Base-by-base conservation (phyloP, 331 rosid genomes). In the Prunus yedoensis region DNA sequence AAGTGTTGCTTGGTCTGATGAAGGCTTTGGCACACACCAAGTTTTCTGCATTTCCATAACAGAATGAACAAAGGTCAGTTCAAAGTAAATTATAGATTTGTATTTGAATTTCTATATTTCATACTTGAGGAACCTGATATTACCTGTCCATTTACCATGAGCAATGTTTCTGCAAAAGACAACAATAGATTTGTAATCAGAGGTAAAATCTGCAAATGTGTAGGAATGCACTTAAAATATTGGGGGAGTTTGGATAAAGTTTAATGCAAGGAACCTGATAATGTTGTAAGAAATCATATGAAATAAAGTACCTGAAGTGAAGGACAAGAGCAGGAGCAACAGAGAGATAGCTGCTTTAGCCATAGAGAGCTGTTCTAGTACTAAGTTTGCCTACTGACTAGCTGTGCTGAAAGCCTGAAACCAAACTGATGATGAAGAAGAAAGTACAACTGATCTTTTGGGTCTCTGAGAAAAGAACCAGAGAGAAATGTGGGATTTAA, bases 1-100 rank as follows among this genome's bases (percentile, higher is more conserved):
- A 20, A 94, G 90, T 1, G 95, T 85, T 41, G 98, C 95, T 57
- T 88, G 88, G 43, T 94, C 96, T 52, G 98, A 85, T 25, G 98
- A 94, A 46, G 98, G 97, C 77, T 87, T 91, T 3, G 96, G 91
- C 68, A 94, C 91, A 77, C 98, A 94, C 98, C 98, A 91, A 9
- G 89, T 85, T 74, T 81, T 88, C 97, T 91, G 90, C 75, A 35
- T 21, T 74, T 73, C n/a, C 63, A 71, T 10, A 57, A 49, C 59
- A 74, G 1, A 12, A 49, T 7, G 32, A 13, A 54, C 46, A 67
- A 67, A 25, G 70, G 5, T 74, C 54, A 79, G 50, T 28, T 71
- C 3, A 20, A 27, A 52, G 35, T 20, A 1, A 28, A n/a, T 8
- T 50, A 11, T n/a, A 43, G 8, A 43, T 18, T 15, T 51, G 21